Percentiles rank a stretch among this genome's conserved stretches.
Conservation (phyloP, 768 basidiomycete genomes). For the Podaxis sp. region DNA sequence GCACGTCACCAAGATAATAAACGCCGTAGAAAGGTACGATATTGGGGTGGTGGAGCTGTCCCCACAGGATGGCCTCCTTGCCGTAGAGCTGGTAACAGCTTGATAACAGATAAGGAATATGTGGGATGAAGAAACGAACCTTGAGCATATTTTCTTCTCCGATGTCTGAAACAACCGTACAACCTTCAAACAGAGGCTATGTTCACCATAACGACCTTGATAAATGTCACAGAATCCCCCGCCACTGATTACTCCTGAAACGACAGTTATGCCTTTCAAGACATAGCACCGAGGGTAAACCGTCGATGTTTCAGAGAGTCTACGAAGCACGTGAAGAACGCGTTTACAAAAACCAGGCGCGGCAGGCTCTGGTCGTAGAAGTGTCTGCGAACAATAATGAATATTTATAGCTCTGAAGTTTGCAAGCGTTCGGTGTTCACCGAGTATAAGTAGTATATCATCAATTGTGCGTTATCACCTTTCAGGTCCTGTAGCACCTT, state of each 20-base stretch:
- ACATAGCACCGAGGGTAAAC: background rate
- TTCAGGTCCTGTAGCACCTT: too few relatives aligned
- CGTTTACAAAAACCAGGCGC: background rate
- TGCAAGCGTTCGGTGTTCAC: too few relatives aligned
- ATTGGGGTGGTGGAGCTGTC: conserved; percentile 8
- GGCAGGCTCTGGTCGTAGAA: too few relatives aligned
- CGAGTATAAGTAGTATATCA: too few relatives aligned
- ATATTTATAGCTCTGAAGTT: too few relatives aligned
- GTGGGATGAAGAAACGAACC: background rate
- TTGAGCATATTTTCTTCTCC: background rate
- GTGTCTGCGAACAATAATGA: too few relatives aligned
- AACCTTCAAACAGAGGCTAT: background rate
- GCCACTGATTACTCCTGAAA: background rate
- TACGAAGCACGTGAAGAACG: background rate
- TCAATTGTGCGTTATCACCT: too few relatives aligned
- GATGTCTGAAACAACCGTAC: background rate
- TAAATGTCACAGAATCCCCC: background rate
- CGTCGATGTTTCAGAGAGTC: background rate
- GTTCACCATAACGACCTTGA: background rate
- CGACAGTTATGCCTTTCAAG: background rate
- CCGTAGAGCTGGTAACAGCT: background rate
- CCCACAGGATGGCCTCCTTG: conserved; percentile 13
- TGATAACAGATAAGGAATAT: background rate
- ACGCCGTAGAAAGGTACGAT: conserved; percentile 13
- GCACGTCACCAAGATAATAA: background rate